Conservation (phyloP, 208 protist genomes). For the Strigomonas culicis region DNA sequence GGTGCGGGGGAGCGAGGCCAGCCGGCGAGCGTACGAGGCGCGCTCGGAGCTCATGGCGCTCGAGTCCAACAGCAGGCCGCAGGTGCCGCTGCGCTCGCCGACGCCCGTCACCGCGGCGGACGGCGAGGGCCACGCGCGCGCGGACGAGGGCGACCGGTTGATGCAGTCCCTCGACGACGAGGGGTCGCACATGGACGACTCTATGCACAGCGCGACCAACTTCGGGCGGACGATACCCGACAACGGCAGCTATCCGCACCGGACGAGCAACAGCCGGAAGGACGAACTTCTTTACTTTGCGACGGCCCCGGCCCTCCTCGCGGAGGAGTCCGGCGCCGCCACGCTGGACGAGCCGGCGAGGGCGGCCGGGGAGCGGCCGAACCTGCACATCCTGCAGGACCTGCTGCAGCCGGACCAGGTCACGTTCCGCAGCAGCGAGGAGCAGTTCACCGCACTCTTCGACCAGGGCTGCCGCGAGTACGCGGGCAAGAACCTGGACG, state of each 20-base stretch:
- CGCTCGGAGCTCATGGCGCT: slow-evolving; percentile 72
- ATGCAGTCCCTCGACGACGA: neutral
- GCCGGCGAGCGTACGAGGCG: slow-evolving; percentile 46
- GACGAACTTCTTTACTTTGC: neutral
- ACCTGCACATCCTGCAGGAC: slow-evolving; percentile 24
- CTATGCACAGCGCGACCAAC: neutral
- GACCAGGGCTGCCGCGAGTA: slow-evolving; percentile 82
- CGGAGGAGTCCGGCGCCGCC: neutral
- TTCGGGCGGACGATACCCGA: neutral
- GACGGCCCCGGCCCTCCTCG: neutral
- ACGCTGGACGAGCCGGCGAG: neutral
- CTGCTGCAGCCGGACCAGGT: slow-evolving; percentile 21
- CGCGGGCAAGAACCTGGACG: slow-evolving; percentile 63
- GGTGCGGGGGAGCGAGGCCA: slow-evolving; percentile 53
- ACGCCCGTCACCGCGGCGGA: neutral
- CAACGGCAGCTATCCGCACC: neutral
- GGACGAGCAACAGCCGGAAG: neutral
- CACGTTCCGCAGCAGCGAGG: slow-evolving; percentile 33
- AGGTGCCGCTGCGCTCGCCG: neutral
- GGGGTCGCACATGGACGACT: neutral
- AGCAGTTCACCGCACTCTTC: slow-evolving; percentile 82
- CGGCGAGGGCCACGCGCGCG: neutral
- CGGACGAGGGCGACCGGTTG: neutral
- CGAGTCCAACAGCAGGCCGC: slow-evolving; percentile 27
- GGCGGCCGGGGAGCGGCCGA: slow-evolving; percentile 2